A percentile compares a stretch with the other conserved stretches of the same genome.
Conservation (phyloP, 768 basidiomycete species). For the Boletellus ananiceps region DNA sequence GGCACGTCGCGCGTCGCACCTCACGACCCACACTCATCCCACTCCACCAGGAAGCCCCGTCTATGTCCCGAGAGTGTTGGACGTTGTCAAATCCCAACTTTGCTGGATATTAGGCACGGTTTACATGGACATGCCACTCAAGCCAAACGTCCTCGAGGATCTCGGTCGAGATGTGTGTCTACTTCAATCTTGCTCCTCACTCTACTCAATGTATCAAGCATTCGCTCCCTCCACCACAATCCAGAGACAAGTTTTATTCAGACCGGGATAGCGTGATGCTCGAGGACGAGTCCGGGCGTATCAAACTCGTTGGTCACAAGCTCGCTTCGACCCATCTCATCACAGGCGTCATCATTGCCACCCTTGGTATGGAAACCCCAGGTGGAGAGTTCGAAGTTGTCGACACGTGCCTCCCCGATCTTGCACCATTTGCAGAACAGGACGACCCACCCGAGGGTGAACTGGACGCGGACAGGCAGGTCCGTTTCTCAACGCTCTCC, state of each 20-base stretch:
- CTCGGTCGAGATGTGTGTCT: constrained; percentile 78
- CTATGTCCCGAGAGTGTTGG: constrained; percentile 77
- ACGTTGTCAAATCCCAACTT: constrained; percentile 77
- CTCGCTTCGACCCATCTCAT: constrained; percentile 63
- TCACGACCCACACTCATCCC: constrained; percentile 4
- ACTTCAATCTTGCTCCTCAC: constrained; percentile 3
- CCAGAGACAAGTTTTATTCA: constrained; percentile 68
- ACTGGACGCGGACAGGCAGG: constrained; percentile 71
- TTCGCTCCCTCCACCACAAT: constrained; percentile 83
- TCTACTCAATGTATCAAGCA: constrained; percentile 47
- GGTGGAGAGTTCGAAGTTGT: constrained; percentile 91
- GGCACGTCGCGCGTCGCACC: constrained; percentile 27
- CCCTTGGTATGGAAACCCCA: constrained; percentile 84
- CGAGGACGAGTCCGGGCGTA: constrained; percentile 94
- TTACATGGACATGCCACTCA: constrained; percentile 98
- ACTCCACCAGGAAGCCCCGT: constrained; percentile 53
- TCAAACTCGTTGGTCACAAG: constrained; percentile 76
- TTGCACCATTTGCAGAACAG: constrained; percentile 53
- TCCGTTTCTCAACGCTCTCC: constrained; percentile 1
- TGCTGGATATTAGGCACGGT: constrained; percentile 94
- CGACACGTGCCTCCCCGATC: constrained; percentile 79
- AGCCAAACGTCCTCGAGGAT: constrained; percentile 96
- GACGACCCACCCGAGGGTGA: constrained; percentile 25
- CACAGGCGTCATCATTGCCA: constrained; percentile 89
- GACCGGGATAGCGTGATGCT: constrained; percentile 78